These are phyloP conservation scores for Litchi chinensis DNA, from an alignment of 345 rosid species.

Conservation along the genomic window DNA sequence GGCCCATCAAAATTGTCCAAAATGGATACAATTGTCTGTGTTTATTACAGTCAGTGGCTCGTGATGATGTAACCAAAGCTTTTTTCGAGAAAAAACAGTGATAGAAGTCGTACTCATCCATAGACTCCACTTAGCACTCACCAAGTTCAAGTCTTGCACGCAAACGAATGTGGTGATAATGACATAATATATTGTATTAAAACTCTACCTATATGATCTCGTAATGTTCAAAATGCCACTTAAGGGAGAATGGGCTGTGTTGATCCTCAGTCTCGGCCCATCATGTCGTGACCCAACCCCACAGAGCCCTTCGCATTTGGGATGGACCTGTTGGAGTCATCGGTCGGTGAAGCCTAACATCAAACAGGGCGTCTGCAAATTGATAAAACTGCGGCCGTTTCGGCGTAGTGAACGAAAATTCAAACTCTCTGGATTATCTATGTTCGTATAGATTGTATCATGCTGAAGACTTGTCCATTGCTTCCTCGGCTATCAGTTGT, in stretches of 20 bases:
- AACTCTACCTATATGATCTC: not conserved
- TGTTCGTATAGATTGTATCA: not conserved
- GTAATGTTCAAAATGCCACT: not conserved
- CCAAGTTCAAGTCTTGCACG: not conserved
- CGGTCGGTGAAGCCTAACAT: not conserved
- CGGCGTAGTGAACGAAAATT: not conserved
- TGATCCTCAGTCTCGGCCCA: too few relatives aligned
- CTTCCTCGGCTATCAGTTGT: conserved; percentile 20
- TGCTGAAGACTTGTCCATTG: conserved; percentile 18
- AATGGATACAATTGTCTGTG: too few relatives aligned
- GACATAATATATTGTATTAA: not conserved
- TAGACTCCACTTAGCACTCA: too few relatives aligned
- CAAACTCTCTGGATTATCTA: not conserved
- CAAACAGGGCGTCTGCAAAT: not conserved
- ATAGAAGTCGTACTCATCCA: too few relatives aligned
- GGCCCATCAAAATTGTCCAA: too few relatives aligned
- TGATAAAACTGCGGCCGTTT: not conserved
- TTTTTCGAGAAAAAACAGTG: too few relatives aligned
- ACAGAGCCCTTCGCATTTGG: not conserved
- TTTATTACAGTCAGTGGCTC: too few relatives aligned
- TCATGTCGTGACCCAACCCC: not conserved
- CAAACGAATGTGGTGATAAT: not conserved
- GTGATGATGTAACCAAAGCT: too few relatives aligned
- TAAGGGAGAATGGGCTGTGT: too few relatives aligned
- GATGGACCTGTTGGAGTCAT: not conserved